Conservation (phyloP, 2,329 filamentous ascomycete species). For the Beauveria asiatica region DNA sequence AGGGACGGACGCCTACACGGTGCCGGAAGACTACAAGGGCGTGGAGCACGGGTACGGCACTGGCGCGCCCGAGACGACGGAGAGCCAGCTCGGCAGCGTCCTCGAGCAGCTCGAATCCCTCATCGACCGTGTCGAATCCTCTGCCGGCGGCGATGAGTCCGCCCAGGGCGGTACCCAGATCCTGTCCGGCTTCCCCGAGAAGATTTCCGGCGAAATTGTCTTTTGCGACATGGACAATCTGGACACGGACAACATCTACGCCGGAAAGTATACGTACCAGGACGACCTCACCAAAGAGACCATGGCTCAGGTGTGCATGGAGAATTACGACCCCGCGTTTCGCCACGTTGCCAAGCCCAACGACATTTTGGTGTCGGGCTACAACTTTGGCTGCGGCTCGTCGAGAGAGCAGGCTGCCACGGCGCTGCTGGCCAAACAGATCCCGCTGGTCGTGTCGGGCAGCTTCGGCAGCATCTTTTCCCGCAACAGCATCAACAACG, state of each 20-base stretch:
- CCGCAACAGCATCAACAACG: constrained; percentile 71
- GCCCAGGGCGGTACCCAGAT: constrained; percentile 50
- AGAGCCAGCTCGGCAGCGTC: background rate
- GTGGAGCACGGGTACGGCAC: constrained; percentile 14
- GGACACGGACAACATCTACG: constrained; percentile 86
- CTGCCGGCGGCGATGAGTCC: constrained; percentile 10
- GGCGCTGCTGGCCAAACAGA: constrained; percentile 70
- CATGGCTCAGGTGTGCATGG: constrained; percentile 89
- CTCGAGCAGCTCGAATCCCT: constrained; percentile 14
- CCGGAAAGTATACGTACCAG: constrained; percentile 78
- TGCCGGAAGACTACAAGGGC: constrained; percentile 40
- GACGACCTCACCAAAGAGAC: constrained; percentile 66
- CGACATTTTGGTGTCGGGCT: constrained; percentile 79
- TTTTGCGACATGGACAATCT: constrained; percentile 78
- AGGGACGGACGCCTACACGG: constrained; percentile 71
- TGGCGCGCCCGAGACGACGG: constrained; percentile 4
- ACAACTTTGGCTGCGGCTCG: constrained; percentile 80
- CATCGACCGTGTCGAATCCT: constrained; percentile 13
- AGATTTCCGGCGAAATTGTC: constrained; percentile 75
- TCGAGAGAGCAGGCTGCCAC: constrained; percentile 81
- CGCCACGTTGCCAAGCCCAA: constrained; percentile 50
- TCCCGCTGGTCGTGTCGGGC: constrained; percentile 70
- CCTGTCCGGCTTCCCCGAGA: constrained; percentile 78
- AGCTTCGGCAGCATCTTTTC: constrained; percentile 81
- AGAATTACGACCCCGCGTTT: constrained; percentile 81